These are phyloP conservation scores for Mycena rebaudengoi DNA, from an alignment of 768 basidiomycete genomes.

Conservation along the genomic window DNA sequence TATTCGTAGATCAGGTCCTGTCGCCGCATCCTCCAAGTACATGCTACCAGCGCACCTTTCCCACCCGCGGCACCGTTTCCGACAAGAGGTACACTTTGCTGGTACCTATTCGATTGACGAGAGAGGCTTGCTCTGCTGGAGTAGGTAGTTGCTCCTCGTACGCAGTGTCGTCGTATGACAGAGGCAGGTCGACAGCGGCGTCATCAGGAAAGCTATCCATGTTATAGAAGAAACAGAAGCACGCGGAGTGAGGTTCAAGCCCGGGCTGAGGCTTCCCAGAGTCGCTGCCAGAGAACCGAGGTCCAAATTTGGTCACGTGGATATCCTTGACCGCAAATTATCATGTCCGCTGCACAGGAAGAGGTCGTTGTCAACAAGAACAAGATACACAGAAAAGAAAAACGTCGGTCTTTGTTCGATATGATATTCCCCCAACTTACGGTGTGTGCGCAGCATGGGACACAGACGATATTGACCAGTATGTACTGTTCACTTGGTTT, in stretches of 20 bases:
- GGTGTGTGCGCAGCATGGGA: conserved; percentile 85
- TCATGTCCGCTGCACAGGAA: conserved; percentile 50
- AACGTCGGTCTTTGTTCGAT: conserved; percentile 69
- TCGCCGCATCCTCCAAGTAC: conserved; percentile 43
- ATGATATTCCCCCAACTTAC: conserved; percentile 6
- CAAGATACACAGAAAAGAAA: conserved; percentile 92
- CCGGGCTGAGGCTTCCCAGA: neutral
- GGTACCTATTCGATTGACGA: conserved; percentile 75
- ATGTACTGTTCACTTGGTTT: conserved; percentile 44
- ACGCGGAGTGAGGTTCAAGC: conserved; percentile 16
- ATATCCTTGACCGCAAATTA: neutral
- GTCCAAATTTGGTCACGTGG: no score
- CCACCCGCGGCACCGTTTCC: conserved; percentile 65
- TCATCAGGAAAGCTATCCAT: conserved; percentile 62
- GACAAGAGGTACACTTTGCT: conserved; percentile 82
- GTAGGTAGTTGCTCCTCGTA: conserved; percentile 66
- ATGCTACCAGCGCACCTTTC: conserved; percentile 76
- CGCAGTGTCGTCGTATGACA: conserved; percentile 65
- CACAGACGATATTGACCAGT: conserved; percentile 99
- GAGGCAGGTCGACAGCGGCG: conserved; percentile 41
- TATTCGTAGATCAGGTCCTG: conserved; percentile 56
- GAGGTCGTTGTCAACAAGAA: conserved; percentile 75
- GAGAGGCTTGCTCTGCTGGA: conserved; percentile 43
- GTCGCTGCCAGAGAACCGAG: neutral
- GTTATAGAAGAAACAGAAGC: conserved; percentile 11